phyloP scores from a whole-genome alignment of 768 basidiomycete species.

The Sporobolomyces pararoseus region DNA sequence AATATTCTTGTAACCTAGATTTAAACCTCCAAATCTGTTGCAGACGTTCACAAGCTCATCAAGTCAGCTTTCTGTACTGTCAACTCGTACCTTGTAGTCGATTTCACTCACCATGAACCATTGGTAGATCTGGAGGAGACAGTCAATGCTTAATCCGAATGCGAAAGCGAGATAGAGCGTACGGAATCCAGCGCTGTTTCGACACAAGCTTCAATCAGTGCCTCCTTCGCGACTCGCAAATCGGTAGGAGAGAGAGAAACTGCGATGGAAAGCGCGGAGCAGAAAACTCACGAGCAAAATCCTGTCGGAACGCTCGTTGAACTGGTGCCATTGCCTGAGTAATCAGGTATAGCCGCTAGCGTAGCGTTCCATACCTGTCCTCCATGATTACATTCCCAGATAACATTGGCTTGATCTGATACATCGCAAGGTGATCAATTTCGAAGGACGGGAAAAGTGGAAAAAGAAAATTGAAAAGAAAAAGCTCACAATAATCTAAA shows the following conservation, averaged over 20 bases:
- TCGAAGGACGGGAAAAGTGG: not conserved
- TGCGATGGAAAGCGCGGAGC: no score
- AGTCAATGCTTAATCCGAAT: slow-evolving; percentile 23
- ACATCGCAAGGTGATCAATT: not conserved
- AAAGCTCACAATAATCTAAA: slow-evolving; percentile 31
- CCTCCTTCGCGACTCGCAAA: no score
- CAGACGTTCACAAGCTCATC: not conserved
- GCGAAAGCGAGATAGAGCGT: slow-evolving; percentile 37
- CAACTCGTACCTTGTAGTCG: no score
- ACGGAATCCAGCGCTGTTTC: slow-evolving; percentile 27
- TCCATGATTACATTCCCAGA: slow-evolving; percentile 40
- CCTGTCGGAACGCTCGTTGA: slow-evolving; percentile 13
- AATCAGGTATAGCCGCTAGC: slow-evolving; percentile 10
- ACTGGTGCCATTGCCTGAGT: not conserved
- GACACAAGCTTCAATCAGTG: no score
- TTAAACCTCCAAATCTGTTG: slow-evolving; percentile 36
- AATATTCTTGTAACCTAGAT: slow-evolving; percentile 18
- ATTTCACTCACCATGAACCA: slow-evolving; percentile 21
- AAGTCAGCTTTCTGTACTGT: no score
- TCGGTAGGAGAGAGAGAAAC: no score
- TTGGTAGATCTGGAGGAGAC: slow-evolving; percentile 25
- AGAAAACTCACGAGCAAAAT: slow-evolving; percentile 21
- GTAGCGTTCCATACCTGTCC: slow-evolving; percentile 26
- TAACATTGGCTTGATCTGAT: slow-evolving; percentile 30
- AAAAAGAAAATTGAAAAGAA: not conserved